Percentiles rank a stretch among this genome's conserved stretches.
Conservation (phyloP, 306 rosid genomes). For the Astragalus membranaceus region DNA sequence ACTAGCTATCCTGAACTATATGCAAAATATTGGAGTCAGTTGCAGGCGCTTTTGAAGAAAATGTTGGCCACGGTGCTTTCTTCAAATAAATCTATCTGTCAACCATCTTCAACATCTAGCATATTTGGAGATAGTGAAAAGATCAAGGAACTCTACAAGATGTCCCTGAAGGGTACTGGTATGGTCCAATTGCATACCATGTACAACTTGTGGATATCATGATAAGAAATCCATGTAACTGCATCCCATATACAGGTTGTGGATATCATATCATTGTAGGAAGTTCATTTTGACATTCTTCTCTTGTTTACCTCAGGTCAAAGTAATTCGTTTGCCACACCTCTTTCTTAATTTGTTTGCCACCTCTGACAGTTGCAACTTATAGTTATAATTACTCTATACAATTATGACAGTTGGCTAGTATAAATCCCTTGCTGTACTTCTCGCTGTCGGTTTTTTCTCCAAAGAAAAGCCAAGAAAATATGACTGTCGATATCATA, state of each 20-base stretch:
- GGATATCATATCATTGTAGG: constrained; percentile 39
- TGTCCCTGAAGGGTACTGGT: constrained; percentile 53
- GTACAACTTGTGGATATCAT: constrained; percentile 63
- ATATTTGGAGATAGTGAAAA: constrained; percentile 57
- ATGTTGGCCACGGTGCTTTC: constrained; percentile 54
- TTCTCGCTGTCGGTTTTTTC: no score
- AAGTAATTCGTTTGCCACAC: constrained; percentile 1
- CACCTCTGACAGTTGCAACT: neutral
- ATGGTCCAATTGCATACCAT: constrained; percentile 55
- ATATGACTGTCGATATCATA: no score
- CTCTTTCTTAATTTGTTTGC: no score
- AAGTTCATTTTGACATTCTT: neutral
- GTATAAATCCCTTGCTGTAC: no score
- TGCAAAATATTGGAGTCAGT: constrained; percentile 71
- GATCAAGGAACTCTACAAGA: constrained; percentile 80
- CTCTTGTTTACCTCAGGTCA: neutral
- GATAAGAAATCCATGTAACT: constrained; percentile 25
- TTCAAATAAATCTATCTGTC: constrained; percentile 43
- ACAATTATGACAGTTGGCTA: no score
- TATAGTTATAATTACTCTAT: no score
- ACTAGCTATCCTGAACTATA: constrained; percentile 45
- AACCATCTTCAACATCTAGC: constrained; percentile 35
- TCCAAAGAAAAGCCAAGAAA: no score
- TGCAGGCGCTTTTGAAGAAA: constrained; percentile 84
- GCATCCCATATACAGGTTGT: constrained; percentile 42